Conservation (phyloP, 2,329 filamentous ascomycete species). For the Fusarium solani-melongenae region DNA sequence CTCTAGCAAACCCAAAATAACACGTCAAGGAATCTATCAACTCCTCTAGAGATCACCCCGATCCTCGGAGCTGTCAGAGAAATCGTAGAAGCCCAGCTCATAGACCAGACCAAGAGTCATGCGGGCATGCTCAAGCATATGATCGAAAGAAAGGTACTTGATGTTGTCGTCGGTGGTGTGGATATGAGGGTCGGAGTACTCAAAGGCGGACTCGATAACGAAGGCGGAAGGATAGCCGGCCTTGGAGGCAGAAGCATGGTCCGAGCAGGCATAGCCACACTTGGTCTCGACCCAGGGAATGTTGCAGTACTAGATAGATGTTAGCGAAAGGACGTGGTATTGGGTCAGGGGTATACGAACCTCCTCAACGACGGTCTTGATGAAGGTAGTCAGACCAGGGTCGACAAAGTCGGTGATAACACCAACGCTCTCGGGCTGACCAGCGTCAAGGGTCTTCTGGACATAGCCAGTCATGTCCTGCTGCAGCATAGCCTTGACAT, state of each 20-base stretch:
- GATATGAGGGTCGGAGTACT: conserved; percentile 74
- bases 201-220: conserved; percentile 79
- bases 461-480: conserved; percentile 98
- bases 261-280: conserved; percentile 87
- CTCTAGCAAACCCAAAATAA: not conserved
- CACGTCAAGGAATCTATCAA: not conserved
- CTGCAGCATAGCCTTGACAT: conserved; percentile 96
- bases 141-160: conserved; percentile 81
- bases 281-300: conserved; percentile 90
- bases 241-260: conserved; percentile 79
- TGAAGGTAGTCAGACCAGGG: conserved; percentile 83
- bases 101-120: conserved; percentile 86
- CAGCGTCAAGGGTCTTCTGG: conserved; percentile 83
- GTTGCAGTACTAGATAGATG: conserved; percentile 75
- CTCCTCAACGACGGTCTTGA: conserved; percentile 84
- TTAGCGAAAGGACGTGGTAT: not conserved
- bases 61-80: conserved; percentile 57
- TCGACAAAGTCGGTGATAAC: conserved; percentile 95
- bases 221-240: conserved; percentile 81
- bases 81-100: conserved; percentile 83
- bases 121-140: conserved; percentile 91
- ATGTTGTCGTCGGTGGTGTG: conserved; percentile 77
- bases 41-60: conserved; percentile 51
- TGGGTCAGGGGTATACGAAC: conserved; percentile 30
- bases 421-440: conserved; percentile 85